A percentile compares a stretch with the other conserved stretches of the same genome.
Evolutionary conservation across 1,284 basidiomycete genomes (phyloP).

Genomic region (Sporisorium reilianum): DNA sequence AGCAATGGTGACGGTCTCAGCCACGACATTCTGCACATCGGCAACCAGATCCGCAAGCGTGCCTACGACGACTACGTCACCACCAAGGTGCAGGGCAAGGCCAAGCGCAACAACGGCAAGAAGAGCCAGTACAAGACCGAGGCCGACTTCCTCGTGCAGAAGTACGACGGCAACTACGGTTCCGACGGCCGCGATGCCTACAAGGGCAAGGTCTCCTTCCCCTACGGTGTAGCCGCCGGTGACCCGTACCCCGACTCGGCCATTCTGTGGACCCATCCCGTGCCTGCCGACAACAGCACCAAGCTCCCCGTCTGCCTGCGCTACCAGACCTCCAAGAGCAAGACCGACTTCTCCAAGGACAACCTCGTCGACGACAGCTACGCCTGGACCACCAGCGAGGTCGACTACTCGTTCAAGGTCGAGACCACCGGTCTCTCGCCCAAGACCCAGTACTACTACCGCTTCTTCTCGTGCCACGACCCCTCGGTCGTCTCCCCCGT

Average conservation of each 20-base stretch:
- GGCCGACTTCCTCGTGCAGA: constrained; percentile 51
- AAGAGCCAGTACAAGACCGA: constrained; percentile 32
- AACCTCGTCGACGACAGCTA: constrained; percentile 72
- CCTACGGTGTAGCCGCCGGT: constrained; percentile 72
- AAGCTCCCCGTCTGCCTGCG: constrained; percentile 76
- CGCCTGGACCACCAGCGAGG: constrained; percentile 76
- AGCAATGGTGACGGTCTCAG: constrained; percentile 40
- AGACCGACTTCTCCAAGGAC: constrained; percentile 60
- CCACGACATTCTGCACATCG: constrained; percentile 49
- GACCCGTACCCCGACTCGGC: constrained; percentile 76
- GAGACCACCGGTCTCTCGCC: constrained; percentile 74
- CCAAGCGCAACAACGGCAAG: constrained; percentile 37
- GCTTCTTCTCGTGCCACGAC: constrained; percentile 74
- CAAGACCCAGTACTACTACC: constrained; percentile 76
- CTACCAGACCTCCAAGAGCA: constrained; percentile 71
- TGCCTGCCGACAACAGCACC: constrained; percentile 42
- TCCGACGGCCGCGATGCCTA: constrained; percentile 48
- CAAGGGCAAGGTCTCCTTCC: constrained; percentile 63
- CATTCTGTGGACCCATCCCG: constrained; percentile 75
- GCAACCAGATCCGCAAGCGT: constrained; percentile 36
- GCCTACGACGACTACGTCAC: constrained; percentile 39
- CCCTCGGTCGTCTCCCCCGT: constrained; percentile 70
- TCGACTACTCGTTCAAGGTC: constrained; percentile 76
- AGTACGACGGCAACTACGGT: constrained; percentile 46
- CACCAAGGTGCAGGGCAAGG: constrained; percentile 39